Base-by-base conservation (phyloP, 1,139 yeast species). In the Blastobotrys aristatus region DNA sequence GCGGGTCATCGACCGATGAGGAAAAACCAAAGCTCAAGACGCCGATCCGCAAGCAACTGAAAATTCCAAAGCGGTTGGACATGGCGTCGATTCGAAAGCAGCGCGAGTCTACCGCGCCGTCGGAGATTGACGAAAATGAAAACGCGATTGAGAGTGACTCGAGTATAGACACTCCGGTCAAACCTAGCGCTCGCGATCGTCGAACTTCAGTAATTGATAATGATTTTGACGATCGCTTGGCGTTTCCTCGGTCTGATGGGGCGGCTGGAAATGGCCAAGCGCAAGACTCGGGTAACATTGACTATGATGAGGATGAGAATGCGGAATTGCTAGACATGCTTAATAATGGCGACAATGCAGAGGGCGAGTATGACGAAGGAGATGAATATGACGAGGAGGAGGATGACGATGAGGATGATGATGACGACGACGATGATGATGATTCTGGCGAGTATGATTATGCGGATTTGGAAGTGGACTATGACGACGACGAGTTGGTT, bases 381-480 rank as follows among this genome's bases (percentile, higher is more conserved):
- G 60, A 49, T 17, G 54, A 50, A 8, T 51, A 46, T 16, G 52
- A 47, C 17, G 50, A 46, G 30, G 68, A 63, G 40, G 61, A 59
- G n/a, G 66, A 60, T 17, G 57, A 53, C 21, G 54, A 50, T 11
- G 45, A 36, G 21, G 45, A 78, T 10, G 50, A 32, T 4, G 50
- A 39, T 2, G 50, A 50, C 2, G 53, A 40, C 7, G 46, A 45
- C 22, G 57, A 54, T n/a, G 52, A 45, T 13, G 46, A 45, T 27
- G 50, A 48, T 6, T 45, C 40, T 21, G 47, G 30, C 1, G 50
- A 43, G 16, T 47, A 48, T 24, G 48, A 44, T 14, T 50, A 39
- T 33, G 53, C 27, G 7, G 46, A 35, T 35, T 17, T 31, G n/a
- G 60, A 52, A 17, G 50, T 48, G 26, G 71, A 65, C 13, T 56